A percentile compares a stretch with the other conserved stretches of the same genome.
phyloP scores from a whole-genome alignment of 805 yeast genomes.

The Ogataea sp. region DNA sequence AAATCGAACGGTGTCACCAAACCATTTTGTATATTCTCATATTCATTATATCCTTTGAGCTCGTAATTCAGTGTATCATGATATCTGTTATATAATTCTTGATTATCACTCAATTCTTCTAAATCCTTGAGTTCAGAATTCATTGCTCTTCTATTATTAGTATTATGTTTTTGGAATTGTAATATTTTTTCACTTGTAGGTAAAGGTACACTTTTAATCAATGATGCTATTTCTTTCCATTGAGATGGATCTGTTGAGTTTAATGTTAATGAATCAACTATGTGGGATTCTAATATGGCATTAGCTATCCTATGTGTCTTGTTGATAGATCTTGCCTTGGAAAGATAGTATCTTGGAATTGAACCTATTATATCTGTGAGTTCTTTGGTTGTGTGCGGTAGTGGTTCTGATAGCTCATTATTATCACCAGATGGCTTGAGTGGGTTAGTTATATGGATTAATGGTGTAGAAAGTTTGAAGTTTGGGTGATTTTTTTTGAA shows the following conservation, averaged over 20 bases:
- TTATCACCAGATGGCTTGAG: not conserved
- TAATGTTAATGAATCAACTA: not conserved
- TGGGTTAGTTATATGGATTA: too few relatives aligned
- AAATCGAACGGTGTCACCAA: not conserved
- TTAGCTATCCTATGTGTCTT: not conserved
- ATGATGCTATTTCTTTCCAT: not conserved
- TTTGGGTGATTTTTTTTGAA: too few relatives aligned
- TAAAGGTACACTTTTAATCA: too few relatives aligned
- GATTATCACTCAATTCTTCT: too few relatives aligned
- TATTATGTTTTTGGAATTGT: too few relatives aligned
- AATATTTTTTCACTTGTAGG: too few relatives aligned
- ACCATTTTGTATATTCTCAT: not conserved
- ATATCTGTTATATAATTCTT: not conserved
- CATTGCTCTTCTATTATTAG: too few relatives aligned
- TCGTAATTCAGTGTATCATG: too few relatives aligned
- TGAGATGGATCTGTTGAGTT: not conserved
- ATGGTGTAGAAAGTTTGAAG: too few relatives aligned
- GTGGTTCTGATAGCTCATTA: not conserved
- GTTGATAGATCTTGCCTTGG: not conserved
- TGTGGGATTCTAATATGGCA: not conserved
- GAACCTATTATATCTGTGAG: constrained; percentile 9
- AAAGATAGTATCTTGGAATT: constrained; percentile 5
- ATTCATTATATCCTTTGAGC: not conserved
- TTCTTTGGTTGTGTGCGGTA: constrained; percentile 11
- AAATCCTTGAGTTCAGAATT: too few relatives aligned